Percentiles rank a stretch among this genome's conserved stretches.
Evolutionary conservation across 148 eudicot species (phyloP).

Genomic region (Polygonum aviculare): DNA sequence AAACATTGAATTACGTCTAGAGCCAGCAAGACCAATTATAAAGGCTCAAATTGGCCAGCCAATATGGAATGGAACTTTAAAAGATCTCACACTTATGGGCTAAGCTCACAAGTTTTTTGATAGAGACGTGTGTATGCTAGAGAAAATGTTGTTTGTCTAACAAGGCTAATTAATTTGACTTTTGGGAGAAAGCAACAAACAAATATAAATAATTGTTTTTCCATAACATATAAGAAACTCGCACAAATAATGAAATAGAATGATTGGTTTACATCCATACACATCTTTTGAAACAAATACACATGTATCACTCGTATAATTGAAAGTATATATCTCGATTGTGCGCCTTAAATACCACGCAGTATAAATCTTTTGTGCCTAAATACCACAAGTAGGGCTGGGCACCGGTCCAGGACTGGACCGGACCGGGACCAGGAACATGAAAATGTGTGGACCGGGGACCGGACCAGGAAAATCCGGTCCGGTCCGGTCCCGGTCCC

Average conservation of each 20-base stretch:
- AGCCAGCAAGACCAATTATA: neutral
- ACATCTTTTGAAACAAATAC: conserved; percentile 1
- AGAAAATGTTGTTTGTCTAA: neutral
- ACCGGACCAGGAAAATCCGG: too few relatives aligned
- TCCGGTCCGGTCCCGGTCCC: too few relatives aligned
- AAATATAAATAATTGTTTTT: neutral
- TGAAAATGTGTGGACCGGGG: too few relatives aligned
- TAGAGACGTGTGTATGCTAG: conserved; percentile 4
- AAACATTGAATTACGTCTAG: neutral
- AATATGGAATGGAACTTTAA: neutral
- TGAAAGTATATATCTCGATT: neutral
- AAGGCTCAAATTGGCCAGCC: neutral
- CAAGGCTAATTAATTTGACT: conserved; percentile 1
- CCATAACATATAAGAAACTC: neutral
- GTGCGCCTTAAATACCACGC: too few relatives aligned
- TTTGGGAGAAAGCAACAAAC: conserved; percentile 1
- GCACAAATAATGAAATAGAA: neutral
- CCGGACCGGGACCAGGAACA: too few relatives aligned
- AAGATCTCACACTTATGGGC: neutral
- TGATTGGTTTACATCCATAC: neutral
- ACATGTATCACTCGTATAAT: neutral
- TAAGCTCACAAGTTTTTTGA: neutral
- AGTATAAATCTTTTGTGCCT: too few relatives aligned
- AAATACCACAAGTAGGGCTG: too few relatives aligned
- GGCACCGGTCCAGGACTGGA: too few relatives aligned